Percentiles rank a stretch among this genome's conserved stretches.
These are phyloP conservation scores for Komagataella ulmi DNA, from an alignment of 805 yeast genomes.

Conservation along the genomic window DNA sequence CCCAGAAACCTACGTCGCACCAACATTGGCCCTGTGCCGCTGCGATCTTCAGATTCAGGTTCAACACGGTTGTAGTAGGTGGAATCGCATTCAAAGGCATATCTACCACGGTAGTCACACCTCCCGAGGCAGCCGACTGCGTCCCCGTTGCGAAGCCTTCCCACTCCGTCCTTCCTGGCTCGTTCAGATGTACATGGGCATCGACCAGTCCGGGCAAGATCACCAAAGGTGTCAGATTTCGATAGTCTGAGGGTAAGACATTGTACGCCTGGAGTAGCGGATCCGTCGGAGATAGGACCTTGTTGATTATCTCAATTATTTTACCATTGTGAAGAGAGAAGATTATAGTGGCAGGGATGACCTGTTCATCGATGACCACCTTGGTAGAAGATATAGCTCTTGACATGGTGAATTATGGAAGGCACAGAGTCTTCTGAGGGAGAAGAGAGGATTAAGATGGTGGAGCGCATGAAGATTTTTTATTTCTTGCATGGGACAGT, in stretches of 20 bases:
- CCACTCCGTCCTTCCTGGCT: constrained; percentile 98
- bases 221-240: constrained; percentile 47
- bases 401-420: constrained; percentile 24
- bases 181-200: constrained; percentile 88
- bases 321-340: constrained; percentile 45
- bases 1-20: constrained; percentile 96
- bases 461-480: background rate
- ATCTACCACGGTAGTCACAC: constrained; percentile 90
- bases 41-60: constrained; percentile 57
- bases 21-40: constrained; percentile 78
- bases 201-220: constrained; percentile 89
- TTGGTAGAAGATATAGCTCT: constrained; percentile 48
- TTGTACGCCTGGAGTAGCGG: constrained; percentile 26
- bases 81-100: constrained; percentile 96
- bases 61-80: constrained; percentile 78
- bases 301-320: constrained; percentile 37
- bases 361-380: constrained; percentile 34
- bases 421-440: background rate
- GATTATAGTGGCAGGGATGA: constrained; percentile 51
- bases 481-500: background rate
- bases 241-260: constrained; percentile 25
- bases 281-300: constrained; percentile 24
- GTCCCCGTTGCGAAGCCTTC: constrained; percentile 98
- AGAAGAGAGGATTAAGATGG: background rate
- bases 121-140: constrained; percentile 88